phyloP scores from a whole-genome alignment of 345 rosid genomes.

The Arabis alpina region DNA sequence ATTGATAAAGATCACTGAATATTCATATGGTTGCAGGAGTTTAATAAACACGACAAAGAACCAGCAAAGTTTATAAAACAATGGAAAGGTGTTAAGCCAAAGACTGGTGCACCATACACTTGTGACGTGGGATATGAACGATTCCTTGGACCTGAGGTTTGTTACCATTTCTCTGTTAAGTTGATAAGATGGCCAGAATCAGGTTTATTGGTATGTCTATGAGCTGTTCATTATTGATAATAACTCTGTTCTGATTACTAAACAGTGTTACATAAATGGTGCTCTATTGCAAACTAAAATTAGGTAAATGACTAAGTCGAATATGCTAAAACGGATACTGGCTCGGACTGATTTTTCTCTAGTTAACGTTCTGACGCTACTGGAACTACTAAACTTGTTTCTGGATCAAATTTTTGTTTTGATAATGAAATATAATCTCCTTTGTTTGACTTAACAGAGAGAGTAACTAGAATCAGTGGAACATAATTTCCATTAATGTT shows the following conservation, averaged over 20 bases:
- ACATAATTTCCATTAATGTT: conserved; percentile 12
- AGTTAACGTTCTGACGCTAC: neutral
- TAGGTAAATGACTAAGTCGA: neutral
- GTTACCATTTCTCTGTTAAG: conserved; percentile 33
- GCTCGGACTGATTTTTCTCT: neutral
- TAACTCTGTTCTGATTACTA: conserved; percentile 5
- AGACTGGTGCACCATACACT: conserved; percentile 96
- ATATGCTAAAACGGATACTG: neutral
- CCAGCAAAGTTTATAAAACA: conserved; percentile 88
- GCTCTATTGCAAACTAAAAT: neutral
- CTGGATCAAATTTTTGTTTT: no score
- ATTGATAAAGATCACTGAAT: conserved; percentile 26
- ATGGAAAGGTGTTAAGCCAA: conserved; percentile 91
- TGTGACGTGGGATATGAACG: conserved; percentile 98
- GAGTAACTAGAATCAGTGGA: conserved; percentile 1
- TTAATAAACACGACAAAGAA: conserved; percentile 95
- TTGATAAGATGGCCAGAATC: conserved; percentile 5
- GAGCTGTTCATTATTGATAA: neutral
- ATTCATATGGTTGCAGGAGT: conserved; percentile 65
- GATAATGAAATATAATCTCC: neutral
- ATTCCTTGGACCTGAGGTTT: conserved; percentile 97
- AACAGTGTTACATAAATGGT: neutral
- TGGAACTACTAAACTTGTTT: neutral
- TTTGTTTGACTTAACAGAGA: conserved; percentile 5
- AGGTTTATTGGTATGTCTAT: conserved; percentile 6